Evolutionary conservation across 1,139 yeast genomes (phyloP).

Genomic region (Blastobotrys serpentis): DNA sequence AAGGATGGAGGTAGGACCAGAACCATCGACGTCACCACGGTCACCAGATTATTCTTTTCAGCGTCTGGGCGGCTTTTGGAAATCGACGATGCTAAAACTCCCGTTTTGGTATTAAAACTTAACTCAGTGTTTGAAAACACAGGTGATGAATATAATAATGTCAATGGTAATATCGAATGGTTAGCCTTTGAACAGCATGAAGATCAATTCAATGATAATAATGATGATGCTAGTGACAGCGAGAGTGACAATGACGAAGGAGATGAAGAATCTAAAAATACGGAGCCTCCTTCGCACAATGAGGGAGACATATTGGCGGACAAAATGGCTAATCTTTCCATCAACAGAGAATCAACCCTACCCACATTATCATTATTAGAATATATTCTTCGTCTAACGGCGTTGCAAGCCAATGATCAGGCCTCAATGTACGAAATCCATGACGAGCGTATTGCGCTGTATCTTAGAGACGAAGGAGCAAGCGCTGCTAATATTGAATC

Average conservation of each 20-base stretch:
- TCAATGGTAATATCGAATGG: constrained; percentile 43
- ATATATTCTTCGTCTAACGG: constrained; percentile 59
- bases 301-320: constrained; percentile 1
- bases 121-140: constrained; percentile 35
- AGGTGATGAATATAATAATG: constrained; percentile 17
- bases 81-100: constrained; percentile 62
- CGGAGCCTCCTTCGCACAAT: too few species aligned
- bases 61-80: constrained; percentile 69
- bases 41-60: constrained; percentile 63
- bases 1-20: constrained; percentile 39
- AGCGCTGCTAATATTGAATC: neutral
- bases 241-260: constrained; percentile 27
- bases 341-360: neutral
- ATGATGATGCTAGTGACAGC: constrained; percentile 30
- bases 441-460: constrained; percentile 66
- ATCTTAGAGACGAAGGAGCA: constrained; percentile 55
- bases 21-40: constrained; percentile 43
- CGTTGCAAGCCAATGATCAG: constrained; percentile 64
- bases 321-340: constrained; percentile 7
- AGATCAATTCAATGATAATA: constrained; percentile 33
- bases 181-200: constrained; percentile 53
- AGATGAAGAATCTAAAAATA: constrained; percentile 30
- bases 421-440: constrained; percentile 52
- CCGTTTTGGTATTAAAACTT: constrained; percentile 64
- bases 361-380: constrained; percentile 60